phyloP scores from a whole-genome alignment of 129 eudicot species.

The Arctium lappa region DNA sequence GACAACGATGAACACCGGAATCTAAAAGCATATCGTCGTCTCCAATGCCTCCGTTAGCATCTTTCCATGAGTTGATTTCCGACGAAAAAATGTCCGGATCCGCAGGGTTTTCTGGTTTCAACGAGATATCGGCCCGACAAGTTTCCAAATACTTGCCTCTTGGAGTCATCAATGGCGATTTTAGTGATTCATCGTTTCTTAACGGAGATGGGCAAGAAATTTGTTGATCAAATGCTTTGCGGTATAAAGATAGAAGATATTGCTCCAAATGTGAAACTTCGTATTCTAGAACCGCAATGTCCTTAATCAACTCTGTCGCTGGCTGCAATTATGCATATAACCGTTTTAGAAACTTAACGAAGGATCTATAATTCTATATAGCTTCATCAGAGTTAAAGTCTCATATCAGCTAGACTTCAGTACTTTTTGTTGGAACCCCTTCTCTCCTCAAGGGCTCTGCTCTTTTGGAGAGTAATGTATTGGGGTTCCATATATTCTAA shows the following conservation, averaged over 20 bases:
- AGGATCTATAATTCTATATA: not conserved
- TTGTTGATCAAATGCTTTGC: slow-evolving; percentile 81
- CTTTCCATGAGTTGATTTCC: slow-evolving; percentile 18
- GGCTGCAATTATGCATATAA: slow-evolving; percentile 49
- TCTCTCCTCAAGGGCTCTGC: not conserved
- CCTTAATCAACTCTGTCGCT: slow-evolving; percentile 74
- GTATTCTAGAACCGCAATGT: slow-evolving; percentile 72
- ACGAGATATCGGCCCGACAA: slow-evolving; percentile 38
- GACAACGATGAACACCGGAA: slow-evolving; percentile 69
- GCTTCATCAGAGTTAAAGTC: not conserved
- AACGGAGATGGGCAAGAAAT: slow-evolving; percentile 55
- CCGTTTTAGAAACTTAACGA: not conserved
- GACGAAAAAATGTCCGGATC: slow-evolving; percentile 20
- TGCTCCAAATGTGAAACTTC: slow-evolving; percentile 89
- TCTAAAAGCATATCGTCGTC: slow-evolving; percentile 47
- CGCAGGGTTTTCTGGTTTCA: slow-evolving; percentile 30
- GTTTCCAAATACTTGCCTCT: slow-evolving; percentile 52
- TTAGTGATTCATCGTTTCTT: slow-evolving; percentile 34
- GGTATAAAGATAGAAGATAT: slow-evolving; percentile 76
- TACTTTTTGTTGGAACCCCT: not conserved
- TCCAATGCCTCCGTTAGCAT: slow-evolving; percentile 11
- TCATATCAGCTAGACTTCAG: not conserved
- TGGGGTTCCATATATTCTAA: no score
- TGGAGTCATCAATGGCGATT: slow-evolving; percentile 56
- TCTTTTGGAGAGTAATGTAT: not conserved